Conservation (phyloP, 805 yeast species). For the Saccharomyces jurei region DNA sequence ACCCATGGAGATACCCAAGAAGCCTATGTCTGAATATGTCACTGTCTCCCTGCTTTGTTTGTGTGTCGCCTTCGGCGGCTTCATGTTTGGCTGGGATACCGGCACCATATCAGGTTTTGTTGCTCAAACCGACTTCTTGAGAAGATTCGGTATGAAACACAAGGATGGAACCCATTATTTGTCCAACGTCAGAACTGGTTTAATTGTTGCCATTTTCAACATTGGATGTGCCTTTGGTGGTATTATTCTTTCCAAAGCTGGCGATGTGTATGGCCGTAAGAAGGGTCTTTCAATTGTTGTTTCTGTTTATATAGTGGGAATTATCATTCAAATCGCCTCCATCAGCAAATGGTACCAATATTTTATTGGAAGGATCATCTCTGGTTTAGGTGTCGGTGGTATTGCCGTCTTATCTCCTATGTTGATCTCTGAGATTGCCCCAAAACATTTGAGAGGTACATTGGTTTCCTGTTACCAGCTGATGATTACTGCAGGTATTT, state of each 20-base stretch:
- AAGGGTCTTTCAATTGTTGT: constrained; percentile 45
- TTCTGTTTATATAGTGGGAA: constrained; percentile 53
- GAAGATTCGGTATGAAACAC: constrained; percentile 46
- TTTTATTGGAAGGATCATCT: constrained; percentile 57
- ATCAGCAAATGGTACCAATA: constrained; percentile 50
- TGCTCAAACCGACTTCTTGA: constrained; percentile 42
- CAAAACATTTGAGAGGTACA: constrained; percentile 45
- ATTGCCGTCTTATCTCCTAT: constrained; percentile 67
- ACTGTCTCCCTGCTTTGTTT: constrained; percentile 21
- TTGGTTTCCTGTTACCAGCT: constrained; percentile 55
- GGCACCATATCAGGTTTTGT: constrained; percentile 69
- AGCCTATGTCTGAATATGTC: constrained; percentile 24
- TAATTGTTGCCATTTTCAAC: constrained; percentile 51
- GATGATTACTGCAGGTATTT: constrained; percentile 56
- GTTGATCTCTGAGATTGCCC: constrained; percentile 38
- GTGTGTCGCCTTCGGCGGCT: constrained; percentile 16
- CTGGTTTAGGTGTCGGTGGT: constrained; percentile 70
- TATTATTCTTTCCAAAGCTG: constrained; percentile 45
- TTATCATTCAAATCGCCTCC: constrained; percentile 52
- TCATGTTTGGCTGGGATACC: constrained; percentile 66
- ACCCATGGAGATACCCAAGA: constrained; percentile 11
- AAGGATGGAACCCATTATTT: constrained; percentile 37
- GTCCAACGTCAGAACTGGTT: constrained; percentile 42
- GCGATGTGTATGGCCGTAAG: constrained; percentile 56
- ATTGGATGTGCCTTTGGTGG: constrained; percentile 70